Evolutionary conservation across 257 asterid genomes (phyloP).

Genomic region (Solanum arcanum): DNA sequence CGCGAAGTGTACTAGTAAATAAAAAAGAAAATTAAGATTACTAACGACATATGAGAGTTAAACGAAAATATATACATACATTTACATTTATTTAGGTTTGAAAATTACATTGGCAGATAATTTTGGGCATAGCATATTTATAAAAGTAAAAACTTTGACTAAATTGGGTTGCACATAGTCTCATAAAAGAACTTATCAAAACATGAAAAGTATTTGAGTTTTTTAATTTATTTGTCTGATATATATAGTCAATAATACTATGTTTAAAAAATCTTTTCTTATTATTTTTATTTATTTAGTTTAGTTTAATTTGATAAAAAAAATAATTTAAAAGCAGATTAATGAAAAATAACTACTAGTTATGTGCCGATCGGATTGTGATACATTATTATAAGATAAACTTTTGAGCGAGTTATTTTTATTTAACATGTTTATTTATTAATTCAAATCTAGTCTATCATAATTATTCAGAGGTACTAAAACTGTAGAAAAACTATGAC

Average conservation of each 20-base stretch:
- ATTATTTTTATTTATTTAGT: too few relatives aligned
- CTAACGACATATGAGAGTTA: neutral
- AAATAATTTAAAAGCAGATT: neutral
- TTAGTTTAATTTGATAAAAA: too few relatives aligned
- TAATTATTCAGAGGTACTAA: too few relatives aligned
- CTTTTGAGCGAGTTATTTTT: too few relatives aligned
- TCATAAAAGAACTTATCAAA: neutral
- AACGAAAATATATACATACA: neutral
- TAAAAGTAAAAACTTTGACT: neutral
- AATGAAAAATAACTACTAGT: neutral
- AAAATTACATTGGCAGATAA: neutral
- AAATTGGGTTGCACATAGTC: neutral
- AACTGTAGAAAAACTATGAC: neutral
- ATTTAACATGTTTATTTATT: neutral
- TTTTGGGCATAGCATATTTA: neutral
- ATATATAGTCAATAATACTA: neutral
- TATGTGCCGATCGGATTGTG: neutral
- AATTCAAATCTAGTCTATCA: neutral
- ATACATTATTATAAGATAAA: neutral
- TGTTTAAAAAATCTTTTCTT: too few relatives aligned
- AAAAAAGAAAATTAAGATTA: neutral
- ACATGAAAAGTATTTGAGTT: neutral
- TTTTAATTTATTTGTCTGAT: neutral
- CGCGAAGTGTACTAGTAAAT: neutral
- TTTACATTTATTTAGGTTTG: neutral